Conservation (phyloP, 2,329 filamentous ascomycete genomes). For the Penicillium verrucosum region DNA sequence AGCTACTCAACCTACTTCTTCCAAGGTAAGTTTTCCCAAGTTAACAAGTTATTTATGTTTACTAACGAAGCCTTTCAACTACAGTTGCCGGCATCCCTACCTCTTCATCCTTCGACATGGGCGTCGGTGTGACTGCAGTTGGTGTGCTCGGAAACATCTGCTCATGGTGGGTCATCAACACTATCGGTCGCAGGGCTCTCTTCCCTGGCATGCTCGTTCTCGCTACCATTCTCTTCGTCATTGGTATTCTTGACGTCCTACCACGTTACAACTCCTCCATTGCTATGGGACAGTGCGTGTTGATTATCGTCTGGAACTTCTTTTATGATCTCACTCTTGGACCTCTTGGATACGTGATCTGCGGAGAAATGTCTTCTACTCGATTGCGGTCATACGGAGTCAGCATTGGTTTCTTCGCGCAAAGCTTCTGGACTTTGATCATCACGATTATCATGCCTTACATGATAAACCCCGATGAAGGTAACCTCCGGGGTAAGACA, state of each 20-base stretch:
- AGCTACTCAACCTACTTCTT: slow-evolving; percentile 12
- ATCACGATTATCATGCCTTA: slow-evolving; percentile 6
- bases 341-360: slow-evolving; percentile 9
- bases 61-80: neutral
- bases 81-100: slow-evolving; percentile 7
- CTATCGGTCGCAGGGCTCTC: slow-evolving; percentile 32
- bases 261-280: slow-evolving; percentile 1
- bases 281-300: slow-evolving; percentile 2
- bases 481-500: slow-evolving; percentile 28
- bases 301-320: slow-evolving; percentile 10
- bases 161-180: slow-evolving; percentile 35
- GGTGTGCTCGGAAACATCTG: slow-evolving; percentile 36
- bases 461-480: slow-evolving; percentile 19
- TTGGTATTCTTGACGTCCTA: slow-evolving; percentile 8
- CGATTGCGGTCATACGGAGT: slow-evolving; percentile 3
- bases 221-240: slow-evolving; percentile 32
- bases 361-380: slow-evolving; percentile 9
- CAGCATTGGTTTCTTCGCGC: slow-evolving; percentile 4
- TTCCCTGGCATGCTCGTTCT: slow-evolving; percentile 33
- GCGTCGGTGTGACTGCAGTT: slow-evolving; percentile 26
- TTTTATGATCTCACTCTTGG: slow-evolving; percentile 10
- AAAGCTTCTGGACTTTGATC: slow-evolving; percentile 5
- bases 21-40: neutral
- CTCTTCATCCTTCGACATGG: slow-evolving; percentile 9
- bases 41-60: neutral